phyloP scores from a whole-genome alignment of 177 flowering plant species.

The Vitis hybrid region DNA sequence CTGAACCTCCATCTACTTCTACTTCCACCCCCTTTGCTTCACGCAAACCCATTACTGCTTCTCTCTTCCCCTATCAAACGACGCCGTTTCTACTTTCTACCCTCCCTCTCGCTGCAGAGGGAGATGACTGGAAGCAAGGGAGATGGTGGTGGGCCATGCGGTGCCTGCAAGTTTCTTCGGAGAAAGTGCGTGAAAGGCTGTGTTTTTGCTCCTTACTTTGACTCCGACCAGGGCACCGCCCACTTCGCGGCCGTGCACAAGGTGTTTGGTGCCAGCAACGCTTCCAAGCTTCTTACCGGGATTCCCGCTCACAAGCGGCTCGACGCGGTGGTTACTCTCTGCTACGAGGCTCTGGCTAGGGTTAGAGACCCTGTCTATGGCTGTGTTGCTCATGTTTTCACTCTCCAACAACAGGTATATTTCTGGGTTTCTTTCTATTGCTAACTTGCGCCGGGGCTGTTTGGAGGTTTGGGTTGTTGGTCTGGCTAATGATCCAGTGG shows the following conservation, averaged over 20 bases:
- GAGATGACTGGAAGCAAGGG: constrained; percentile 15
- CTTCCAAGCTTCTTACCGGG: constrained; percentile 51
- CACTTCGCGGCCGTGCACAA: constrained; percentile 78
- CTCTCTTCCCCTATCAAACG: neutral
- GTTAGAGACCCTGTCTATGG: constrained; percentile 68
- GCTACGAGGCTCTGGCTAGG: constrained; percentile 69
- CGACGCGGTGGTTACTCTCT: constrained; percentile 64
- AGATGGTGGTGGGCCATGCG: constrained; percentile 55
- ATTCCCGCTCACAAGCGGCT: constrained; percentile 51
- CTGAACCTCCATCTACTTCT: no score
- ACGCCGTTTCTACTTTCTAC: neutral
- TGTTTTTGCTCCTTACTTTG: constrained; percentile 69
- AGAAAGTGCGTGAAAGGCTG: constrained; percentile 64
- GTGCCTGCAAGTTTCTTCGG: constrained; percentile 73
- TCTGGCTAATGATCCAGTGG: no score
- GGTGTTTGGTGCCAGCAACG: constrained; percentile 79
- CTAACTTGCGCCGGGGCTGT: neutral
- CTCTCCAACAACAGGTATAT: constrained; percentile 69
- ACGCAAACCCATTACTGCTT: constrained; percentile 33
- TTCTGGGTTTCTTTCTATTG: neutral
- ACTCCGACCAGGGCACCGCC: constrained; percentile 58
- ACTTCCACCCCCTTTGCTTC: constrained; percentile 40
- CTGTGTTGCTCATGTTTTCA: constrained; percentile 55
- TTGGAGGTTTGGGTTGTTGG: neutral
- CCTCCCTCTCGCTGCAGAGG: constrained; percentile 8